Evolutionary conservation across 148 eudicot genomes (phyloP), one percentile per base, ranked within the genome.

Genomic region (Cornus suecica): DNA sequence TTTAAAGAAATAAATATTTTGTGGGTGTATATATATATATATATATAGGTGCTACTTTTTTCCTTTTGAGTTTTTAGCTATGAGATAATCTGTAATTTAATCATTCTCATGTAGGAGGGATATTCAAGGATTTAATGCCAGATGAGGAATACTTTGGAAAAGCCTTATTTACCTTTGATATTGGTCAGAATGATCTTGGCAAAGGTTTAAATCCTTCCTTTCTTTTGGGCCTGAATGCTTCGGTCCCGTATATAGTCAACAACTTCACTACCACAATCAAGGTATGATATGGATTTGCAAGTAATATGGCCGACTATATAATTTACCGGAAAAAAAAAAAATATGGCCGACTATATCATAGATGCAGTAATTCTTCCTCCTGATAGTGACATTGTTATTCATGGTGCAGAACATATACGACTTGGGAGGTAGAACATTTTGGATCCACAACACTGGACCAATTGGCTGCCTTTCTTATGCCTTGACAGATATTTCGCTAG

Each of bases 111-210:
- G n/a, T n/a, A n/a, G n/a, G n/a, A n/a, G n/a, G n/a, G n/a, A n/a
- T n/a, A n/a, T n/a, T n/a, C n/a, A n/a, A n/a, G n/a, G n/a, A n/a
- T n/a, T n/a, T n/a, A n/a, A n/a, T n/a, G n/a, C n/a, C n/a, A n/a
- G n/a, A 73, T 63, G 83, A 78, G 58, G 80, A 82, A 9, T 65
- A 80, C 74, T 87, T 87, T 74, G 31, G 78, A 15, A 62, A 73
- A 13, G 89, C 84, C 14, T 63, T 87, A 1, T 87, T 82, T 68
- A 84, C 85, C 0, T 77, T 87, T 45, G 89, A 84, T 58, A 84
- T 87, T 42, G 89, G 89, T 52, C 85, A 84, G 74, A 84, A 84
- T 66, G 89, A 87, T 65, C 66, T 87, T 29, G 76, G 80, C 48
- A 78, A 77, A n/a, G 89, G 85, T 24, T 82, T 70, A 75, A 72